Evolutionary conservation across 345 rosid genomes (phyloP).

Genomic region (Sisymbrium altissimum): DNA sequence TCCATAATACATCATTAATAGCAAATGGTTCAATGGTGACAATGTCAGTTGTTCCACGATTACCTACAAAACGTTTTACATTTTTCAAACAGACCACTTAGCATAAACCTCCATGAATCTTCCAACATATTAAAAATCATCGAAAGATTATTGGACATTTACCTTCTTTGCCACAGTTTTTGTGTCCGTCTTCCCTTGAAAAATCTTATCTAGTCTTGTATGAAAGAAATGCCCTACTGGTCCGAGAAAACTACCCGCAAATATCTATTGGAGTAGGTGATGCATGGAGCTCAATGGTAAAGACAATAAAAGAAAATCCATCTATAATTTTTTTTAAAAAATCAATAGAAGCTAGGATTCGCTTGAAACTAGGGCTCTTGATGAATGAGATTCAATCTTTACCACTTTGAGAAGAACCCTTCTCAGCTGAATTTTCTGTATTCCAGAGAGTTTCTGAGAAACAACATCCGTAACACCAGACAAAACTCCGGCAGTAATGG

Average conservation of each 20-base stretch:
- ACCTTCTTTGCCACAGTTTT: slow-evolving; percentile 95
- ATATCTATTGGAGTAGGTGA: slow-evolving; percentile 58
- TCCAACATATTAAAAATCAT: not conserved
- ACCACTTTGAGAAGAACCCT: slow-evolving; percentile 57
- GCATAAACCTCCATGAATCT: not conserved
- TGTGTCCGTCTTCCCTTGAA: slow-evolving; percentile 84
- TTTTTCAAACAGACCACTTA: not conserved
- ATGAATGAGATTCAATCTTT: slow-evolving; percentile 5
- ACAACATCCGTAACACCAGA: slow-evolving; percentile 70
- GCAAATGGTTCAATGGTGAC: slow-evolving; percentile 87
- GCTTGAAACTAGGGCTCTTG: not conserved
- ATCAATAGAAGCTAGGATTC: not conserved
- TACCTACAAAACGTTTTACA: slow-evolving; percentile 45
- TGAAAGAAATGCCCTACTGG: slow-evolving; percentile 83
- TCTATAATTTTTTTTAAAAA: no score
- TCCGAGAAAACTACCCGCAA: slow-evolving; percentile 84
- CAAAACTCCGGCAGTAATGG: slow-evolving; percentile 71
- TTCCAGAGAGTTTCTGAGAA: slow-evolving; percentile 81
- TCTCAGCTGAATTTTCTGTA: slow-evolving; percentile 73
- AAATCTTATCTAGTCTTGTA: slow-evolving; percentile 64
- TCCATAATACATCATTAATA: slow-evolving; percentile 85
- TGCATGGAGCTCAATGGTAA: no score
- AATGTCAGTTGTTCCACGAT: slow-evolving; percentile 70
- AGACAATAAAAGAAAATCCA: no score
- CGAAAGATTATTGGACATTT: not conserved